Evolutionary conservation across 352 stramenopile species (phyloP), one percentile per base, ranked within the genome.

Genomic region (Discostella stelligera): DNA sequence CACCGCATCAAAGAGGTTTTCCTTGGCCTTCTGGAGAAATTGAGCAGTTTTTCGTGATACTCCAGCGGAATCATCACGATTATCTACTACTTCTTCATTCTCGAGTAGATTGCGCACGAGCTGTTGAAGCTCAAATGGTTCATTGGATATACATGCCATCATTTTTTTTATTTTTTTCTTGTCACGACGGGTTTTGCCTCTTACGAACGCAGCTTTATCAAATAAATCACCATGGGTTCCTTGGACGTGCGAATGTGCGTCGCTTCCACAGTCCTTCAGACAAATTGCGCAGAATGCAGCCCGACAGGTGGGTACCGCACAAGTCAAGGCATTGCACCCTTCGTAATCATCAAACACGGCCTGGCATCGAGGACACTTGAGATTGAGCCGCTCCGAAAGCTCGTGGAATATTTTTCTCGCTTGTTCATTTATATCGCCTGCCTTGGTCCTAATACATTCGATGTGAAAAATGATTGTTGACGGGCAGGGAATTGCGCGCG

Each of bases 221-320:
- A 81, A 84, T 2, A 73, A 14, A 23, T 58, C 21, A 11, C 55
- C 66, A 54, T 81, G 71, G 23, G 11, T 39, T 16, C 32, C 13
- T 46, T 39, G 16, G 25, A 75, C 63, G 61, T 84, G 77, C 11
- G 48, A n/a, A 56, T 84, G 72, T 30, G 77, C 77, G 71, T 84
- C 56, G 13, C 20, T 8, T 4, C 68, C 76, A 64, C 76, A 83
- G 52, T 83, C 76, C 11, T 74, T 21, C 0, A 83, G 64, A 27
- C 77, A 84, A 18, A 84, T 76, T 2, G 77, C 77, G 61, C 77
- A 84, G 41, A 84, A 81, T 48, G 48, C 55, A 54, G 77, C 77
- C 53, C 21, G 58, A 41, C 71, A 84, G 13, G 30, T 52, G 13
- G 53, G 37, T 21, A 59, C 49, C 13, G 18, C 52, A 49, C 77